Evolutionary conservation across 2,329 filamentous ascomycete species (phyloP).

Genomic region (Pseudogymnoascus pannorum): DNA sequence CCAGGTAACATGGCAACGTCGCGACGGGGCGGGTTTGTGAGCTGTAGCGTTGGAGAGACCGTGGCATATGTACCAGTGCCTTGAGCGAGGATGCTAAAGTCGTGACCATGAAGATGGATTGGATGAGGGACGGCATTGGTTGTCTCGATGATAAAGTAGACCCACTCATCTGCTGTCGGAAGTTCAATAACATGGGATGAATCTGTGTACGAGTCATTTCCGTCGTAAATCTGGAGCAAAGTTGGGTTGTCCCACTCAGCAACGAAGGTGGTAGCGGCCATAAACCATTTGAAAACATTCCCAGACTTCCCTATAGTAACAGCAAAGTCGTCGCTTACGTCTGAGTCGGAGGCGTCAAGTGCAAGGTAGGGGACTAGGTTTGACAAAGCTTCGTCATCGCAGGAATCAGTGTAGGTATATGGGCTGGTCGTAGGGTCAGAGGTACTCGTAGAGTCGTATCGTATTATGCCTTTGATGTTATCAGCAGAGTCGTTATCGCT

Average conservation of each 20-base stretch:
- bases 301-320: conserved; percentile 22
- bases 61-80: conserved; percentile 36
- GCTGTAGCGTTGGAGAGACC: conserved; percentile 24
- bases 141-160: conserved; percentile 26
- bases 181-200: conserved; percentile 21
- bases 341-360: conserved; percentile 12
- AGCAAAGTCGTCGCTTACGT: conserved; percentile 25
- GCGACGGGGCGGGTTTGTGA: conserved; percentile 42
- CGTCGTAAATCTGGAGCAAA: conserved; percentile 28
- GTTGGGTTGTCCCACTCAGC: conserved; percentile 43
- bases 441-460: conserved; percentile 41
- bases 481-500: conserved; percentile 45
- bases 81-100: conserved; percentile 42
- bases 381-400: conserved; percentile 25
- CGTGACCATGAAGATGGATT: conserved; percentile 45
- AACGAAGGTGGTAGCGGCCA: conserved; percentile 40
- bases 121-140: conserved; percentile 21
- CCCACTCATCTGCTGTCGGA: conserved; percentile 24
- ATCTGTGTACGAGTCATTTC: conserved; percentile 20
- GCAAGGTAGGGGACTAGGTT: conserved; percentile 24
- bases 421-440: conserved; percentile 28
- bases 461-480: conserved; percentile 40
- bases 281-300: conserved; percentile 39
- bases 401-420: conserved; percentile 22
- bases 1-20: conserved; percentile 42